These are phyloP conservation scores for Thielaviopsis musarum DNA, from an alignment of 2,329 filamentous ascomycete species.

Conservation along the genomic window DNA sequence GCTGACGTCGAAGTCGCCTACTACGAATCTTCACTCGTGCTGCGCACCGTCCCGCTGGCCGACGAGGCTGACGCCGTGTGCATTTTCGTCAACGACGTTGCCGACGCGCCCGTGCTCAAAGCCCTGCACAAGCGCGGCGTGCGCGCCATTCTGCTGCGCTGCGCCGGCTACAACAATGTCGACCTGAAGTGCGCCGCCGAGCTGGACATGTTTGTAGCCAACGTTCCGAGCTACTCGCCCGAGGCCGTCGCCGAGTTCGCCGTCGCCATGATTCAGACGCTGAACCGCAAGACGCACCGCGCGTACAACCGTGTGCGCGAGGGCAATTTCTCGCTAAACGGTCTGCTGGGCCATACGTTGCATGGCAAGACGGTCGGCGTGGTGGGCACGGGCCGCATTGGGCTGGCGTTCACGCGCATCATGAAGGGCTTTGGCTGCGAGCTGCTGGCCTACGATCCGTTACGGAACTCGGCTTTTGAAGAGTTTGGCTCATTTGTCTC, in stretches of 20 bases:
- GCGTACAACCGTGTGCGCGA: constrained; percentile 53
- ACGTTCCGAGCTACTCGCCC: constrained; percentile 51
- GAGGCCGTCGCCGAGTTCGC: constrained; percentile 55
- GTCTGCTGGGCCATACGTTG: constrained; percentile 43
- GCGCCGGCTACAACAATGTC: constrained; percentile 53
- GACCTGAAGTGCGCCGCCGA: constrained; percentile 38
- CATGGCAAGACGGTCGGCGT: constrained; percentile 49
- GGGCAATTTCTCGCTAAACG: constrained; percentile 50
- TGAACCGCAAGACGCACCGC: constrained; percentile 51
- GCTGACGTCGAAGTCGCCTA: constrained; percentile 32
- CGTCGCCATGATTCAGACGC: constrained; percentile 48
- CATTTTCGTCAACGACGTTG: constrained; percentile 50
- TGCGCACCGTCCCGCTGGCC: constrained; percentile 39
- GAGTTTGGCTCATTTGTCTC: constrained; percentile 33
- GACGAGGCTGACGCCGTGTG: constrained; percentile 39
- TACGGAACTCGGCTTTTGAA: constrained; percentile 29
- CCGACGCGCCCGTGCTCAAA: constrained; percentile 33
- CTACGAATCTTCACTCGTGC: constrained; percentile 39
- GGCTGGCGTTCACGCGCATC: constrained; percentile 42
- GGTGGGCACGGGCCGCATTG: constrained; percentile 48
- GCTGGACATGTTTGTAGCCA: constrained; percentile 43
- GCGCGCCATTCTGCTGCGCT: constrained; percentile 44
- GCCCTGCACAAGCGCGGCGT: constrained; percentile 33
- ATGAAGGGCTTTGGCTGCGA: constrained; percentile 48
- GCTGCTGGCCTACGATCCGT: constrained; percentile 44